Percentiles rank a stretch among this genome's conserved stretches.
Conservation (phyloP, 495 filamentous ascomycete species). For the Aspergillus indologenus region DNA sequence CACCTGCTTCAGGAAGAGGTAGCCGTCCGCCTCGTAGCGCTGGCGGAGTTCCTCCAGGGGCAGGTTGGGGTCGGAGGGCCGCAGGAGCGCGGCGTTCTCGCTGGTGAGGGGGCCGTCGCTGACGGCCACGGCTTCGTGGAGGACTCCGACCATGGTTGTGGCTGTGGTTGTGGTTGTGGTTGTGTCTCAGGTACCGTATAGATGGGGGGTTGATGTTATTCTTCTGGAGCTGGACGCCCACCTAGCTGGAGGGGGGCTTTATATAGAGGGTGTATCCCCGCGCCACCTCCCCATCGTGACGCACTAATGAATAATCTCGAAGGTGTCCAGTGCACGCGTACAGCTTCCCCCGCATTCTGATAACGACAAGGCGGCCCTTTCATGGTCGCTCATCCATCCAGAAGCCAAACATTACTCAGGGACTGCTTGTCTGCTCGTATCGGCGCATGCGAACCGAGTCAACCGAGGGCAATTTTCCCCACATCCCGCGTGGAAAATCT, state of each 20-base stretch:
- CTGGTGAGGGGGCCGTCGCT: slow-evolving; percentile 52
- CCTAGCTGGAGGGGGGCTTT: neutral
- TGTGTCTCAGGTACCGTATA: neutral
- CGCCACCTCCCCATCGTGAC: neutral
- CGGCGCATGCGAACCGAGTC: neutral
- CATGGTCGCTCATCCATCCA: neutral
- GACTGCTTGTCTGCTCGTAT: neutral
- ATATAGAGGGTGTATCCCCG: neutral
- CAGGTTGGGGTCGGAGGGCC: slow-evolving; percentile 36
- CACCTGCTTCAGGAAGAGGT: slow-evolving; percentile 58
- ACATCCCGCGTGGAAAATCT: slow-evolving; percentile 15
- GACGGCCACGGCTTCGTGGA: slow-evolving; percentile 37
- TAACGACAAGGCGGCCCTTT: neutral
- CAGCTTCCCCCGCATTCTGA: neutral
- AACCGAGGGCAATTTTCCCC: slow-evolving; percentile 1
- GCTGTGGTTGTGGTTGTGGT: too few relatives aligned
- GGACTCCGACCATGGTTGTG: slow-evolving; percentile 30
- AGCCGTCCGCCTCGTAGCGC: slow-evolving; percentile 55
- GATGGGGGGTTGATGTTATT: neutral
- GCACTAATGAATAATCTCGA: neutral
- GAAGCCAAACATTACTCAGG: neutral
- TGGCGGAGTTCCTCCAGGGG: slow-evolving; percentile 46
- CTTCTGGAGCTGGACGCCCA: neutral
- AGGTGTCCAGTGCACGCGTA: neutral
- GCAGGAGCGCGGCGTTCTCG: slow-evolving; percentile 44